A percentile compares a stretch with the other conserved stretches of the same genome.
Evolutionary conservation across 1,284 basidiomycete species (phyloP).

Genomic region (Ustilago cynodontis): DNA sequence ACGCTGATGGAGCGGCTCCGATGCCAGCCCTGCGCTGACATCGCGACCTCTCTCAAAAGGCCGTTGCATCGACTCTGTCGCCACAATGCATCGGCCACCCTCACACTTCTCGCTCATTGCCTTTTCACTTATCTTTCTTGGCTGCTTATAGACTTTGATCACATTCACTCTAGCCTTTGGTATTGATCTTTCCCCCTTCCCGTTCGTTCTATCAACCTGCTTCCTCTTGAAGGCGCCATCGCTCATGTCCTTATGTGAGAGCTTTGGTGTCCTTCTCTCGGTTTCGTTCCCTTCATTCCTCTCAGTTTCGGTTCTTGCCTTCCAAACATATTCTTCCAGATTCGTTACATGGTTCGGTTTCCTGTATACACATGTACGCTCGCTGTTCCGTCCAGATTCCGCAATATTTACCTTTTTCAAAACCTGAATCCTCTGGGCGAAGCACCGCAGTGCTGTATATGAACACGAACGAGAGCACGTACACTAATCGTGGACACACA

Average conservation of each 20-base stretch:
- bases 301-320: background rate
- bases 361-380: constrained; percentile 34
- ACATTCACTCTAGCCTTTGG: background rate
- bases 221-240: background rate
- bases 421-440: background rate
- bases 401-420: constrained; percentile 21
- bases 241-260: background rate
- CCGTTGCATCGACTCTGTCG: background rate
- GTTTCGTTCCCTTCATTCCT: background rate
- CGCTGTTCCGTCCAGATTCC: constrained; percentile 12
- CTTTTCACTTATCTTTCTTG: background rate
- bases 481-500: background rate
- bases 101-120: background rate
- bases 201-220: background rate
- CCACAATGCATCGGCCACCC: background rate
- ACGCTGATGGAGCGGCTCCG: background rate
- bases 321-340: constrained; percentile 15
- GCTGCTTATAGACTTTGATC: constrained; percentile 2
- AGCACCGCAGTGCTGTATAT: background rate
- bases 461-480: background rate
- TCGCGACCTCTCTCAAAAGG: background rate
- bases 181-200: background rate
- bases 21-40: background rate
- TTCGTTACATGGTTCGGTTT: constrained; percentile 21
- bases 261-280: background rate